Evolutionary conservation across 768 basidiomycete genomes (phyloP), one percentile per base, ranked within the genome.

Genomic region (Boletus edulis): DNA sequence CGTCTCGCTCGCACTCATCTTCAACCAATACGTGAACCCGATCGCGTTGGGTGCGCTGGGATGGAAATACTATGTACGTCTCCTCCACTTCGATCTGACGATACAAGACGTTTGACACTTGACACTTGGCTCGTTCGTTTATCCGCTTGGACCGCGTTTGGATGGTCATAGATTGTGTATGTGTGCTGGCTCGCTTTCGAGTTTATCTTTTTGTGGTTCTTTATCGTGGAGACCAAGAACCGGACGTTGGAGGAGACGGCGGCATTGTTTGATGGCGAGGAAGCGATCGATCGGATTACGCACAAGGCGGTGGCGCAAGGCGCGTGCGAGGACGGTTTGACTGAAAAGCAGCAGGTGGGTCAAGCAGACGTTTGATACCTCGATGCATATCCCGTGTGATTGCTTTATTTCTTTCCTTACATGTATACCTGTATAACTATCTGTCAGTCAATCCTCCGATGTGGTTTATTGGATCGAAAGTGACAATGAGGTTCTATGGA

Each of bases 11-110:
- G 81, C 86, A 2, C 74, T 88, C 27, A 85, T 89, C 4, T 86
- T 93, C 70, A 92, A 88, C 62, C 86, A 87, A 64, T 87, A 89
- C 49, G 81, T 89, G 46, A 91, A 91, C 61, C 88, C 90, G 8
- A 82, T 85, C 74, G 90, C 89, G 1, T 72, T 92, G 22, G 71
- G 75, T 5, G 66, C 67, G 0, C 59, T 83, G 6, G 73, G 73
- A 10, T 83, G 82, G 82, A 76, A 77, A 72, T 83, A 83, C 52
- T 72, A 58, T 35, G 59, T 61, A 31, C n/a, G 59, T 60, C 18
- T 4, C 20, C 18, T 4, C 20, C 2, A 0, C 9, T 14, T 37
- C 12, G 40, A 22, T 20, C 3, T 44, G 11, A 39, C 3, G 10
- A 2, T 34, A 11, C 9, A 3, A 31, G 8, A 6, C 9, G 37